phyloP scores from a whole-genome alignment of 345 rosid genomes.

The Melaleuca quinquenervia region DNA sequence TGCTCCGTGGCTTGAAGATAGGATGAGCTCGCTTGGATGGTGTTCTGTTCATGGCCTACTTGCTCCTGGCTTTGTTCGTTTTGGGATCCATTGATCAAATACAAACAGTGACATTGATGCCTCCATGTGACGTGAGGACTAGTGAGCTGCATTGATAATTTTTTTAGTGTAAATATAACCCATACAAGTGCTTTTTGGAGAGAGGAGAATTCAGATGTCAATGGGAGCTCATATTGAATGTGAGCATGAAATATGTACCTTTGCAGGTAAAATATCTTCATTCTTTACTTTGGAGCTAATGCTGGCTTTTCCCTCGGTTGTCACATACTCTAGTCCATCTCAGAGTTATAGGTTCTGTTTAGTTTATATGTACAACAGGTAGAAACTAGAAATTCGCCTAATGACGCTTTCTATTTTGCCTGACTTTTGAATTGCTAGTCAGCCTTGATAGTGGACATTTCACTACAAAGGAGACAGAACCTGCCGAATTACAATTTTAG shows the following conservation, averaged over 20 bases:
- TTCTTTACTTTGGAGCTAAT: not conserved
- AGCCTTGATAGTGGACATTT: not conserved
- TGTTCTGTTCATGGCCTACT: not conserved
- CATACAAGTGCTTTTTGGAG: not conserved
- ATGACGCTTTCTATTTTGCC: not conserved
- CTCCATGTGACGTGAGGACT: not conserved
- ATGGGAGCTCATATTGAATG: not conserved
- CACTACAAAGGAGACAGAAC: not conserved
- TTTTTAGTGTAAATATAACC: not conserved
- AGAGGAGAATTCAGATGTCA: not conserved
- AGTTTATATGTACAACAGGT: not conserved
- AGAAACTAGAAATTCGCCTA: not conserved
- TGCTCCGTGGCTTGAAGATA: constrained; percentile 42
- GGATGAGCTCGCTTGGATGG: not conserved
- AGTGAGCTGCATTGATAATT: not conserved
- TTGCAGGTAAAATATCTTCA: not conserved
- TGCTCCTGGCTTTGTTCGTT: not conserved
- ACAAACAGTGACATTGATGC: not conserved
- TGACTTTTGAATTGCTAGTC: not conserved
- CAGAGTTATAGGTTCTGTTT: not conserved
- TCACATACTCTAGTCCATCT: not conserved
- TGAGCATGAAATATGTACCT: not conserved
- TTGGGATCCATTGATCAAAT: not conserved
- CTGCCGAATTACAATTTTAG: not conserved
- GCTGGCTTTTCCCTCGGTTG: not conserved